Percentiles rank a stretch among this genome's conserved stretches.
phyloP scores from a whole-genome alignment of 2,329 filamentous ascomycete genomes.

The Penicillium sp. region DNA sequence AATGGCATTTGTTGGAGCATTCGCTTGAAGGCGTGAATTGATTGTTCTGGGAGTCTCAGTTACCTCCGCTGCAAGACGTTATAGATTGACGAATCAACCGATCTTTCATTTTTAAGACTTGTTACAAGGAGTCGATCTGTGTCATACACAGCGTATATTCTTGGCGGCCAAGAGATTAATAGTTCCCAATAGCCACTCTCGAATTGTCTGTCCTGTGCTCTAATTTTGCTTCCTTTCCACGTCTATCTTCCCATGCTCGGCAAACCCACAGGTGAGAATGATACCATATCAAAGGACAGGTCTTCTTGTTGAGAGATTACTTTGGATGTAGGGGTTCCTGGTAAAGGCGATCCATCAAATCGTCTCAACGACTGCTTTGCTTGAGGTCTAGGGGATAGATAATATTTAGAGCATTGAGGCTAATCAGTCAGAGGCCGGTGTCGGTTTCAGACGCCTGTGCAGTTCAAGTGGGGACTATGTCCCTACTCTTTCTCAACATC shows the following conservation, averaged over 20 bases:
- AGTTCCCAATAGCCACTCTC: too few relatives aligned
- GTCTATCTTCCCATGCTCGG: too few relatives aligned
- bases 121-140: too few relatives aligned
- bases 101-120: background rate
- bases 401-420: constrained; percentile 5
- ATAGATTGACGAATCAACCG: constrained; percentile 3
- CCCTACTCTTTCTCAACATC: constrained; percentile 15
- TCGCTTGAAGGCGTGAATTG: constrained; percentile 46
- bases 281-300: too few relatives aligned
- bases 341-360: constrained; percentile 13
- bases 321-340: background rate
- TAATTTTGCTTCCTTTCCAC: too few relatives aligned
- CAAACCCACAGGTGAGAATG: too few relatives aligned
- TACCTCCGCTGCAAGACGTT: background rate
- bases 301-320: background rate
- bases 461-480: too few relatives aligned
- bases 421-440: background rate
- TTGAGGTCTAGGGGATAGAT: constrained; percentile 4
- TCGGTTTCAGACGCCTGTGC: background rate
- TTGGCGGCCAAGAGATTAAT: too few relatives aligned
- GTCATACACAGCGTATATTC: too few relatives aligned
- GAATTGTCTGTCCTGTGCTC: too few relatives aligned
- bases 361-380: constrained; percentile 9
- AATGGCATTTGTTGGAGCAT: constrained; percentile 66
- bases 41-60: background rate